Conservation (phyloP, 73 alveolate genomes). For the Uronychia setigera region DNA sequence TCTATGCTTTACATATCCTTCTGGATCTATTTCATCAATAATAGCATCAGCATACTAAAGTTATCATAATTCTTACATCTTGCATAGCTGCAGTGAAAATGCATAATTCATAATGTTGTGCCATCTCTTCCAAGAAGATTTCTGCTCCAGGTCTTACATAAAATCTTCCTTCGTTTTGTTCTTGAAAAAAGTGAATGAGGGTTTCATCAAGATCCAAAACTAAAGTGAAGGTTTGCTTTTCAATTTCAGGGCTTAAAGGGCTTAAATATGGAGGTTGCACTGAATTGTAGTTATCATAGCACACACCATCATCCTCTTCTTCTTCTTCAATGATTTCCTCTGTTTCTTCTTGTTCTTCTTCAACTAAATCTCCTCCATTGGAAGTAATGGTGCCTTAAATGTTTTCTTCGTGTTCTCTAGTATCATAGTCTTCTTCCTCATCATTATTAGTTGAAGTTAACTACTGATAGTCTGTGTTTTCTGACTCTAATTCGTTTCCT, state of each 20-base stretch:
- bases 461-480: too few species aligned
- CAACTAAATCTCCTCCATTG: too few species aligned
- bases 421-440: too few species aligned
- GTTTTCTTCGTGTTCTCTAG: too few species aligned
- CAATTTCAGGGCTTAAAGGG: slow-evolving; percentile 21
- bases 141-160: slow-evolving; percentile 61
- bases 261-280: slow-evolving; percentile 61
- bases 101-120: slow-evolving; percentile 63
- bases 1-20: slow-evolving; percentile 66
- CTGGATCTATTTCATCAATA: slow-evolving; percentile 62
- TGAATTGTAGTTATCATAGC: too few species aligned
- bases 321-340: too few species aligned
- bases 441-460: too few species aligned
- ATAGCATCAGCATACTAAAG: slow-evolving; percentile 75
- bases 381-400: too few species aligned
- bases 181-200: slow-evolving; percentile 82
- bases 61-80: too few species aligned
- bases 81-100: slow-evolving; percentile 77
- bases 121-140: slow-evolving; percentile 59
- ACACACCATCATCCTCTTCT: too few species aligned
- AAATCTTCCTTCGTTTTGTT: slow-evolving; percentile 50
- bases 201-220: slow-evolving; percentile 88
- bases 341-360: too few species aligned
- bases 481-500: too few species aligned
- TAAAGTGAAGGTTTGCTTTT: slow-evolving; percentile 65